phyloP scores from a whole-genome alignment of 805 yeast genomes.

The Monosporozyma servazzii region DNA sequence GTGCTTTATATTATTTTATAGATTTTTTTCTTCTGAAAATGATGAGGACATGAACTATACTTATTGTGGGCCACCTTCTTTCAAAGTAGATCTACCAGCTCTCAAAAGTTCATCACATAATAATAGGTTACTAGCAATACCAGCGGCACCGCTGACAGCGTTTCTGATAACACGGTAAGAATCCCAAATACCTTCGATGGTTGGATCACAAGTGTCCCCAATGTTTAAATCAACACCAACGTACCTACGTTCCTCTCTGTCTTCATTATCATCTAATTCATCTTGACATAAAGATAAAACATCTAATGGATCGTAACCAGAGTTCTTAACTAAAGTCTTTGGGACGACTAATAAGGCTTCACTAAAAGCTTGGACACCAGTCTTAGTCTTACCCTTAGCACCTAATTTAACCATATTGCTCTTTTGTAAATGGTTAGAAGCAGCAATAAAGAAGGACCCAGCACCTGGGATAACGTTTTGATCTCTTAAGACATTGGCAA shows the following conservation, averaged over 20 bases:
- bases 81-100: slow-evolving; percentile 92
- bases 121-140: slow-evolving; percentile 84
- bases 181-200: slow-evolving; percentile 93
- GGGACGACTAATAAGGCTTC: slow-evolving; percentile 88
- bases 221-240: slow-evolving; percentile 86
- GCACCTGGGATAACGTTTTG: slow-evolving; percentile 88
- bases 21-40: not conserved
- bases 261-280: slow-evolving; percentile 28
- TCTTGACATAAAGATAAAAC: slow-evolving; percentile 85
- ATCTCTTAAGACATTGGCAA: slow-evolving; percentile 83
- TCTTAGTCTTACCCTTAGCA: slow-evolving; percentile 75
- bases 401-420: slow-evolving; percentile 43
- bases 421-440: slow-evolving; percentile 54
- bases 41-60: not conserved
- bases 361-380: slow-evolving; percentile 89
- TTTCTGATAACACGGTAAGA: slow-evolving; percentile 89
- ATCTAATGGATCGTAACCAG: slow-evolving; percentile 90
- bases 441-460: slow-evolving; percentile 87
- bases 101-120: slow-evolving; percentile 92
- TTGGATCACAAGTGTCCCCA: slow-evolving; percentile 95
- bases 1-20: not conserved
- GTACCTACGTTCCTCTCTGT: slow-evolving; percentile 54
- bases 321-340: slow-evolving; percentile 82
- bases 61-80: slow-evolving; percentile 39
- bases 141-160: slow-evolving; percentile 84